Base-by-base conservation (phyloP, 768 basidiomycete genomes). In the Pholiota microspora region DNA sequence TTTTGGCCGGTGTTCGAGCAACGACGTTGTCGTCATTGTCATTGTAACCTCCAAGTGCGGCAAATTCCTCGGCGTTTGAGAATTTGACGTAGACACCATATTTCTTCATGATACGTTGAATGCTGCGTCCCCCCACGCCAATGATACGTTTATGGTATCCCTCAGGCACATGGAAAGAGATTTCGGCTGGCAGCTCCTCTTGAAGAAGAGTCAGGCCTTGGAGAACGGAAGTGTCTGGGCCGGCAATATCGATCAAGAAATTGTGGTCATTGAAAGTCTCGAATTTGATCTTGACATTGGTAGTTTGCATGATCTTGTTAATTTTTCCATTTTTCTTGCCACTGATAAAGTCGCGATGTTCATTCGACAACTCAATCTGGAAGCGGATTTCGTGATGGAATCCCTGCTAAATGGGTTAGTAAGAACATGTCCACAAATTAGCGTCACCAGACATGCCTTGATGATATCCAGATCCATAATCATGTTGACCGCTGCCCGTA, bases 31-130 rank as follows among this genome's bases (percentile, higher is more conserved):
- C 96, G 66, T 98, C 96, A 68, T 96, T 97, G 69, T 98, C 94
- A 64, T 89, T 86, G 69, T 96, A 96, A 4, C 95, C 96, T 24
- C 96, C 96, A 59, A 95, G 79, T 10, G 89, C 84, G 32, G 94
- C 94, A 70, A 95, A 97, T 69, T 98, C 96, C 62, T 98, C 96
- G 9, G 93, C 93, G 69, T 98, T 98, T 21, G 92, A 93, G 65
- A 98, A 99, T 73, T 98, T 98, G 71, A 99, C 96, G 72, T 98
- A 98, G 18, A 98, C 96, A n/a, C 96, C 96, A 61, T 89, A 97
- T 69, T 96, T 94, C 77, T 98, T 98, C 96, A 99, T 99, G 72
- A 99, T 98, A 55, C 94, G 85, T 71, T 98, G 96, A 56, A 99
- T 98, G 71, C 94, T 98, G 65, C 94, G 87, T 25, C 96, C 96